Base-by-base conservation (phyloP, 768 basidiomycete species). In the Pseudohyphozyma bogoriensis region DNA sequence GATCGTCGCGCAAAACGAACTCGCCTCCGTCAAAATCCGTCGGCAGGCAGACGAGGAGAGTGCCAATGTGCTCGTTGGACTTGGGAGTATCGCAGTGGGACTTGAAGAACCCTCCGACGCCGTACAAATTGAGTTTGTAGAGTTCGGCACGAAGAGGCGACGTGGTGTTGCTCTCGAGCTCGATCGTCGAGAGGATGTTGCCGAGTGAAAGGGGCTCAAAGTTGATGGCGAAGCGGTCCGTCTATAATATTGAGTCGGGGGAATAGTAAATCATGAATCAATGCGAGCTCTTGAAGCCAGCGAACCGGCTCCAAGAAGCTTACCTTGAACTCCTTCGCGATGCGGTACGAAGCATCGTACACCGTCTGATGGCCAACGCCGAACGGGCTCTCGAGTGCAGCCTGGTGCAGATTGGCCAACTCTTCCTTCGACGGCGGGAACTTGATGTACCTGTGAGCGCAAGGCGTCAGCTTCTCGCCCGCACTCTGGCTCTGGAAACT, bases 31-130 rank as follows among this genome's bases (percentile, higher is more conserved):
- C 6, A 37, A 22, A 40, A 10, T 3, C 7, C 24, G 53, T 24
- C 6, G 39, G 26, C 22, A 46, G 45, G 24, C 45, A 20, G 45
- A 46, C n/a, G 24, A 46, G 15, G 45, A 46, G 20, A 15, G 45
- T 46, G 5, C 45, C 45, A 15, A 39, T 2, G 20, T 40, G 53
- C 7, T 55, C 15, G 13, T 40, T 26, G 37, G 4, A 29, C 20
- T 18, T 39, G 16, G 37, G 36, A 2, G 37, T 28, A 13, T 37
- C 53, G 16, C 36, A 37, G 16, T 54, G 57, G 59, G 58, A 56
- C 61, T 63, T 37, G 36, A 35, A 45, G 32, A 45, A 49, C 24
- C 36, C 39, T 37, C 47, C 59, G 18, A 4, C 12, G 20, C 36
- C 46, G 49, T 37, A 56, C 16, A 28, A 16, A 39, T 58, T 52